phyloP scores from a whole-genome alignment of 371 early-diverging fungal genomes.

The Apophysomyces ossiformis region DNA sequence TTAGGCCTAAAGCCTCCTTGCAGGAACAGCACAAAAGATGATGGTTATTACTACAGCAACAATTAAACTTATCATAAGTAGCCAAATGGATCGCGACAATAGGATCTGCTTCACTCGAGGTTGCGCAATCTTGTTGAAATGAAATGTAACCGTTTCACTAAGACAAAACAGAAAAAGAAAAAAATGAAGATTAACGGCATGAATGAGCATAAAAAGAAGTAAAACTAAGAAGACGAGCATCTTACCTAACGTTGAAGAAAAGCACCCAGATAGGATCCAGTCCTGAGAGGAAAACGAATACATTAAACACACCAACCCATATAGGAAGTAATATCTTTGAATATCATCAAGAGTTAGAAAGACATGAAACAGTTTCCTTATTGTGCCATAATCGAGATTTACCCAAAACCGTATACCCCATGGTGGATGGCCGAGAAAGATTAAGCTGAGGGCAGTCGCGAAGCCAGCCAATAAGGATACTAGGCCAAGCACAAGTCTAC shows the following conservation, averaged over 20 bases:
- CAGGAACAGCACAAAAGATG: slow-evolving; percentile 50
- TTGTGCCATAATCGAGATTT: slow-evolving; percentile 14
- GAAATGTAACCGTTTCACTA: slow-evolving; percentile 56
- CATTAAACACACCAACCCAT: slow-evolving; percentile 52
- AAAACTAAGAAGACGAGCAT: neutral
- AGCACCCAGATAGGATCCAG: slow-evolving; percentile 55
- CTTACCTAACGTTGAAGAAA: slow-evolving; percentile 51
- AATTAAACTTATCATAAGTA: slow-evolving; percentile 29
- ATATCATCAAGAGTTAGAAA: slow-evolving; percentile 1
- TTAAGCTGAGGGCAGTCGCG: slow-evolving; percentile 54
- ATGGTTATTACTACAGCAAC: slow-evolving; percentile 41
- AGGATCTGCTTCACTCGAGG: slow-evolving; percentile 46
- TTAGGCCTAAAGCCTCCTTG: slow-evolving; percentile 29
- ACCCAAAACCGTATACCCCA: slow-evolving; percentile 61
- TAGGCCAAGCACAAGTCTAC: slow-evolving; percentile 58
- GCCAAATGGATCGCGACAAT: slow-evolving; percentile 47
- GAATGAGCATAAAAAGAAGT: neutral
- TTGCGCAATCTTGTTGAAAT: slow-evolving; percentile 49
- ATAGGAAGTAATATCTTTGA: slow-evolving; percentile 41
- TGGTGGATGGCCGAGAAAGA: slow-evolving; percentile 61
- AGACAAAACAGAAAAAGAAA: slow-evolving; percentile 1
- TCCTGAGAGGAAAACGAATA: slow-evolving; percentile 43
- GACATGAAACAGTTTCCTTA: neutral
- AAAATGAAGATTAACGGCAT: neutral
- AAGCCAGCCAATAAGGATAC: slow-evolving; percentile 60